Base-by-base conservation (phyloP, 2,329 filamentous ascomycete species). In the Penicillium brevicompactum region DNA sequence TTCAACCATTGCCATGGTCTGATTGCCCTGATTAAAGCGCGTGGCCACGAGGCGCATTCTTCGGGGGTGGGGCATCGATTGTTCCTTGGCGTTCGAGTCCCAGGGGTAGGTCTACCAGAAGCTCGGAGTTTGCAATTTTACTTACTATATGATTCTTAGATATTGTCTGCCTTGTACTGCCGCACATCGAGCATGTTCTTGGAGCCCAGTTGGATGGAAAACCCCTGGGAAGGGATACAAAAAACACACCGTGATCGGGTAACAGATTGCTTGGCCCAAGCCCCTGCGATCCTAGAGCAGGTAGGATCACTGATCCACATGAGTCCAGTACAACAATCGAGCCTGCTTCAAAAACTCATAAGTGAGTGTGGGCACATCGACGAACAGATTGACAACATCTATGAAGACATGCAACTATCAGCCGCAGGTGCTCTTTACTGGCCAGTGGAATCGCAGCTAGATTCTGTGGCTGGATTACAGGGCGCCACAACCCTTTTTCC, bases 1-100 rank as follows among this genome's bases (percentile, higher is more conserved):
- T 55, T 67, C 8, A 68, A 61, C 30, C 73, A 76, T 45, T 65
- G 67, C 18, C 60, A 64, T 11, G 73, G 73, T 10, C 67, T 69
- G 46, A 49, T 66, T n/a, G 67, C 61, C 13, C 55, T 76, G 24
- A 59, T 74, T 24, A 59, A 72, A 47, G 52, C 67, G 7, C 65
- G 72, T 41, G 74, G 74, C 1, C 63, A 71, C 5, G 56, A 67
- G 45, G 64, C 66, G 14, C 70, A 75, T 60, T 53, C 53, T 13
- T 64, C 63, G 22, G 70, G 67, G 1, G 56, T 71, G 27, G 72
- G 60, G 14, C 70, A 74, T 63, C 53, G 65, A 27, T 54, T 75
- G 11, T 74, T 75, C 50, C 49, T 70, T 9, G 64, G 67, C 0
- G 69, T 71, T 46, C 59, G 71, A 16, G 67, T 27, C 8, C 46